Conservation (phyloP, 176 grass and related monocot species). For the Ensete ventricosum region DNA sequence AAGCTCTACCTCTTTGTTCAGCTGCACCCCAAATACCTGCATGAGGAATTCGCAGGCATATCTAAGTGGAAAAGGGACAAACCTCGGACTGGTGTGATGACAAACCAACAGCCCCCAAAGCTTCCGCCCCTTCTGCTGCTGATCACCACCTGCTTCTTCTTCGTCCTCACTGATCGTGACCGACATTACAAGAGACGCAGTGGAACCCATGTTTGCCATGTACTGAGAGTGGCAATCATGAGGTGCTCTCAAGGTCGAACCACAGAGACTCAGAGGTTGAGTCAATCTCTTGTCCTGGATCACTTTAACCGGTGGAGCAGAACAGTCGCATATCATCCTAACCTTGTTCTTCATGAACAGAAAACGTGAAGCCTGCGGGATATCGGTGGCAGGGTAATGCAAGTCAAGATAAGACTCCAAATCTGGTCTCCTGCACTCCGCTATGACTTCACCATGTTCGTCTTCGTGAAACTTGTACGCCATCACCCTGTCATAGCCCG, state of each 20-base stretch:
- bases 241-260: constrained; percentile 75
- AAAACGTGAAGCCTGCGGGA: constrained; percentile 83
- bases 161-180: constrained; percentile 74
- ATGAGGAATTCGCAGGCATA: constrained; percentile 95
- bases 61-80: constrained; percentile 82
- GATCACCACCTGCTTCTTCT: constrained; percentile 45
- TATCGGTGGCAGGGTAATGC: constrained; percentile 96
- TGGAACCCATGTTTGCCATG: constrained; percentile 94
- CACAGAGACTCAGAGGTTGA: constrained; percentile 62
- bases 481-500: constrained; percentile 92
- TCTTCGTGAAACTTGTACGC: constrained; percentile 96
- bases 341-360: constrained; percentile 99
- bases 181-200: constrained; percentile 90
- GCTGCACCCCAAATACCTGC: constrained; percentile 86
- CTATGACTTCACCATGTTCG: constrained; percentile 85
- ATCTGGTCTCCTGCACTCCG: constrained; percentile 79
- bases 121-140: constrained; percentile 56
- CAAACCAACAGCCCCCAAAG: constrained; percentile 88
- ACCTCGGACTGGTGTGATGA: constrained; percentile 78
- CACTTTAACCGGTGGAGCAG: constrained; percentile 49
- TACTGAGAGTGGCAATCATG: constrained; percentile 94
- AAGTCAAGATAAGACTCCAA: constrained; percentile 84
- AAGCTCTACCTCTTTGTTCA: constrained; percentile 85
- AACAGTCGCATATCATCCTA: constrained; percentile 81
- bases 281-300: constrained; percentile 59